Percentiles rank a stretch among this genome's conserved stretches.
These are phyloP conservation scores for Lactarius psammicola DNA, from an alignment of 768 basidiomycete species.

Conservation along the genomic window DNA sequence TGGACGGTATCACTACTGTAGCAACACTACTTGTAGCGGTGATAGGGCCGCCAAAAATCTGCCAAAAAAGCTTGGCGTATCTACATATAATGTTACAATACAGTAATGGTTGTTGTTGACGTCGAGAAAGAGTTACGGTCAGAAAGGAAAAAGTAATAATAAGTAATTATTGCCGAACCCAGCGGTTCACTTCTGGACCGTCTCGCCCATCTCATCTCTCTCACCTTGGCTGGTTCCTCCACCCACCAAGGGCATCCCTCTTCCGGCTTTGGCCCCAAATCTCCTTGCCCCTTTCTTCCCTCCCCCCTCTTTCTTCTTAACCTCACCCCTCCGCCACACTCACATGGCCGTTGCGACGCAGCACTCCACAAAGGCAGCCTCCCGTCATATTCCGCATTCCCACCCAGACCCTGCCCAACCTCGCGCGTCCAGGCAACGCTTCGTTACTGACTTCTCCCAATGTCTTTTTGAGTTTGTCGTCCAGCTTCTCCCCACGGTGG, in stretches of 20 bases:
- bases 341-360: slow-evolving; percentile 26
- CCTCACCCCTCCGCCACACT: background rate
- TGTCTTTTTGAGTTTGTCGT: slow-evolving; percentile 93
- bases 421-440: slow-evolving; percentile 54
- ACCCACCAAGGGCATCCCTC: background rate
- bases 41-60: background rate
- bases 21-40: background rate
- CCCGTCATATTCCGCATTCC: slow-evolving; percentile 20
- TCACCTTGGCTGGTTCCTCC: background rate
- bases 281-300: background rate
- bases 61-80: background rate
- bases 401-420: slow-evolving; percentile 21
- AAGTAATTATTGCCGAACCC: background rate
- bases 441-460: slow-evolving; percentile 79
- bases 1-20: background rate
- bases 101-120: background rate
- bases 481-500: slow-evolving; percentile 83
- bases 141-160: background rate
- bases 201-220: background rate
- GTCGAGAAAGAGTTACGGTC: background rate
- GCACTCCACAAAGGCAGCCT: slow-evolving; percentile 14
- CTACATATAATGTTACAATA: background rate
- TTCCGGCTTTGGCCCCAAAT: background rate
- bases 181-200: background rate
- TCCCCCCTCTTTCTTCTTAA: background rate